Conservation (phyloP, 1,284 basidiomycete species). For the Tylopilus sp. region DNA sequence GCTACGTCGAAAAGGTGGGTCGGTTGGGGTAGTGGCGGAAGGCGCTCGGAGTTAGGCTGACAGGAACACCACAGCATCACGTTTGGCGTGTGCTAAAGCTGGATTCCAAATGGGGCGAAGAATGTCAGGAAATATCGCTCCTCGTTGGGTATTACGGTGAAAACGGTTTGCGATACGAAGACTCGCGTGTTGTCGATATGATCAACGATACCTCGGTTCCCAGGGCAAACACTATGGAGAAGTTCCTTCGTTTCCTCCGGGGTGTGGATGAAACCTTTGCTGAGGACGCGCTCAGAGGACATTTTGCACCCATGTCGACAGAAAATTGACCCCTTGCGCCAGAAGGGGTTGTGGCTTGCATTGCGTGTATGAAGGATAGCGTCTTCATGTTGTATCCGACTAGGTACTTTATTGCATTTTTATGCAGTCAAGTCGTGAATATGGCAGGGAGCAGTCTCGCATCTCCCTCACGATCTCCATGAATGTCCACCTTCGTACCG, state of each 20-base stretch:
- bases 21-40: neutral
- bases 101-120: conserved; percentile 41
- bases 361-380: neutral
- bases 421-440: conserved; percentile 10
- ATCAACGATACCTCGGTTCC: conserved; percentile 43
- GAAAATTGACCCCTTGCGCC: neutral
- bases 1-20: conserved; percentile 37
- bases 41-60: neutral
- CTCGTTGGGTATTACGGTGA: conserved; percentile 57
- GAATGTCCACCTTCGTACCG: conserved; percentile 59
- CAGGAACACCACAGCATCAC: conserved; percentile 42
- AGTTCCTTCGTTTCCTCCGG: conserved; percentile 46
- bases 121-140: conserved; percentile 48
- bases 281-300: conserved; percentile 7
- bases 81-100: conserved; percentile 51
- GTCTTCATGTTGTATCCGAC: neutral
- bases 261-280: conserved; percentile 39
- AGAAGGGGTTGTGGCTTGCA: neutral
- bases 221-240: conserved; percentile 44
- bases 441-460: conserved; percentile 33
- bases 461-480: conserved; percentile 41
- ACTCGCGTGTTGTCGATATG: conserved; percentile 48
- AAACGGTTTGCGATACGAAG: conserved; percentile 46
- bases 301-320: neutral
- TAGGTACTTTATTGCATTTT: neutral